Evolutionary conservation across 2,329 filamentous ascomycete species (phyloP).

Genomic region (Xylaria sp.): DNA sequence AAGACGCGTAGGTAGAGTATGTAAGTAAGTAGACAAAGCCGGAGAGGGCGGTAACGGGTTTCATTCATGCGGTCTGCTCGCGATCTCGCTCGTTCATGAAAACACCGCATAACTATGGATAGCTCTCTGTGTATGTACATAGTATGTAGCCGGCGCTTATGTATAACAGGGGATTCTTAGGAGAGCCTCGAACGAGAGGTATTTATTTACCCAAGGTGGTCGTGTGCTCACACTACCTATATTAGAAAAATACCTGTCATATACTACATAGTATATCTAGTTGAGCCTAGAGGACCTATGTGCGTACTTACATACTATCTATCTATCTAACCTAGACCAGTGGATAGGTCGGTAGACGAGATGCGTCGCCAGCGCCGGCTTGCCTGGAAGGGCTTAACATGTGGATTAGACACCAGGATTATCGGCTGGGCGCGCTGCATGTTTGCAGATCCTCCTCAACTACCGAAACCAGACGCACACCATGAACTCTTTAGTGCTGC

Average conservation of each 20-base stretch:
- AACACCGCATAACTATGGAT: background rate
- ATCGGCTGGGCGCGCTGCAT: slow-evolving; percentile 26
- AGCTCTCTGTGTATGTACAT: background rate
- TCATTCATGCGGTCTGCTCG: slow-evolving; percentile 3
- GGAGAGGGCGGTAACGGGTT: background rate
- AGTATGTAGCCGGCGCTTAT: background rate
- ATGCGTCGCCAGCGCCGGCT: background rate
- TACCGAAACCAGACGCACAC: slow-evolving; percentile 30
- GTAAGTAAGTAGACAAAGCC: background rate
- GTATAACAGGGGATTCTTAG: background rate
- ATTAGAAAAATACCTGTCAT: too few species aligned
- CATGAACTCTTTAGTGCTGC: too few species aligned
- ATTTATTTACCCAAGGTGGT: background rate
- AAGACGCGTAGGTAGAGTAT: too few species aligned
- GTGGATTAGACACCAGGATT: slow-evolving; percentile 1
- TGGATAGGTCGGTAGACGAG: too few species aligned
- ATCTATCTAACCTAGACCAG: too few species aligned
- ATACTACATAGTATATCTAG: too few species aligned
- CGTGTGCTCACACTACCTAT: background rate
- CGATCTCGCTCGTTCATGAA: background rate
- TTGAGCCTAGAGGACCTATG: too few species aligned
- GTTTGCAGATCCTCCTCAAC: slow-evolving; percentile 35
- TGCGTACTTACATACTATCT: too few species aligned
- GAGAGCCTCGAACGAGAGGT: background rate
- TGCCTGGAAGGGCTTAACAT: slow-evolving; percentile 7